Evolutionary conservation across 2,329 filamentous ascomycete genomes (phyloP).

Genomic region (Pseudogymnoascus sp.): DNA sequence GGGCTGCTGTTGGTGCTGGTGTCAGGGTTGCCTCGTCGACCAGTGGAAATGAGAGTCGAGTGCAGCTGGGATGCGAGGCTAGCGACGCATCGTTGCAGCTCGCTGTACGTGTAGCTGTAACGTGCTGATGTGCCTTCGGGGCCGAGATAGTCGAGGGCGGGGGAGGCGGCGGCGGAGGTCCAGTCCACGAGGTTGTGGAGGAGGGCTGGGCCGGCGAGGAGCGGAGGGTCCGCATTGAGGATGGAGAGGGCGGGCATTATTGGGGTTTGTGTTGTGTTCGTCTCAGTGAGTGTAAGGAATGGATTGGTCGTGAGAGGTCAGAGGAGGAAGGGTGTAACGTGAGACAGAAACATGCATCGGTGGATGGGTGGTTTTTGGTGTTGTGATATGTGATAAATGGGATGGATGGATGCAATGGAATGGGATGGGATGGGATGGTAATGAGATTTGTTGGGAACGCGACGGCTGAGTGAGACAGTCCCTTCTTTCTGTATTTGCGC

Average conservation of each 20-base stretch:
- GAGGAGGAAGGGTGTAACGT: background rate
- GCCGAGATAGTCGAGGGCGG: constrained; percentile 57
- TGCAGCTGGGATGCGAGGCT: constrained; percentile 17
- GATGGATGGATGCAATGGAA: background rate
- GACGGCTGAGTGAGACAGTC: background rate
- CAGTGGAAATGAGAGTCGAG: constrained; percentile 14
- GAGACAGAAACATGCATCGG: background rate
- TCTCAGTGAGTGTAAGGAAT: background rate
- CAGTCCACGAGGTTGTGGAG: constrained; percentile 55
- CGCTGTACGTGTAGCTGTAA: constrained; percentile 22
- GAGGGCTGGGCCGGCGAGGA: constrained; percentile 44
- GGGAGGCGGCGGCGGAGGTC: constrained; percentile 25
- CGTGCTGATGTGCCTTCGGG: constrained; percentile 30
- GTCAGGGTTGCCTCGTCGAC: constrained; percentile 6
- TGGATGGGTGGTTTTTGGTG: background rate
- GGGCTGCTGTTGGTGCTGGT: background rate
- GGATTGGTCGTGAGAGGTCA: background rate
- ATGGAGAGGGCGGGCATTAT: constrained; percentile 36
- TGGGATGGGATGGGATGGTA: too few species aligned
- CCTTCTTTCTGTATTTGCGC: background rate
- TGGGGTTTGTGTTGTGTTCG: background rate
- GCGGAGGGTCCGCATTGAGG: constrained; percentile 45
- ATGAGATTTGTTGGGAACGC: background rate
- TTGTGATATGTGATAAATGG: background rate
- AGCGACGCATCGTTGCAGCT: constrained; percentile 34